These are phyloP conservation scores for Drechmeria coniospora DNA, from an alignment of 2,329 filamentous ascomycete species.

Conservation along the genomic window DNA sequence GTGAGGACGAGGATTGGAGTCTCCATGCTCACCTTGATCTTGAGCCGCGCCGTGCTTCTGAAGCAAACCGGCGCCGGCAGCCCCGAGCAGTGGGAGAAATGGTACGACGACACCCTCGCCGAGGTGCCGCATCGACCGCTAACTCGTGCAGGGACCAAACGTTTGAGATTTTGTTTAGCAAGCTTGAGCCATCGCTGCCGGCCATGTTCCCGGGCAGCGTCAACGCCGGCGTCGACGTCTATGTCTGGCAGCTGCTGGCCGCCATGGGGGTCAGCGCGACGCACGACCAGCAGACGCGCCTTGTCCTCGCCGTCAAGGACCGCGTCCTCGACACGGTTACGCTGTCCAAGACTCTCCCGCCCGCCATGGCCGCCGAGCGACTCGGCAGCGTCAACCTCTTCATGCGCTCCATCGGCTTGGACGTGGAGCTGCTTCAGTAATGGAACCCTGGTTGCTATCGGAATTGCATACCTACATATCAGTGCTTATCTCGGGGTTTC, in stretches of 20 bases:
- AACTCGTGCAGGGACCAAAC: conserved; percentile 46
- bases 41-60: conserved; percentile 84
- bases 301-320: conserved; percentile 94
- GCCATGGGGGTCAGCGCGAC: conserved; percentile 87
- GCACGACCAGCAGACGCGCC: conserved; percentile 84
- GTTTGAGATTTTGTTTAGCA: conserved; percentile 79
- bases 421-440: conserved; percentile 58
- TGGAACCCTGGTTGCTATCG: too few relatives aligned
- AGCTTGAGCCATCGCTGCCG: conserved; percentile 67
- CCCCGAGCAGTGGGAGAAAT: conserved; percentile 65
- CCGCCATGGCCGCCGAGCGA: conserved; percentile 69
- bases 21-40: conserved; percentile 80
- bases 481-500: not conserved
- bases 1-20: conserved; percentile 78
- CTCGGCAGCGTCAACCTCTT: conserved; percentile 92
- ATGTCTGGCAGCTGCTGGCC: conserved; percentile 95
- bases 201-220: conserved; percentile 86
- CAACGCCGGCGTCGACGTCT: conserved; percentile 80
- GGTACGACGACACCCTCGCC: conserved; percentile 31
- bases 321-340: conserved; percentile 90
- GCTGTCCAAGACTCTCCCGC: conserved; percentile 76
- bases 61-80: conserved; percentile 62
- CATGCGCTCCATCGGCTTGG: conserved; percentile 96
- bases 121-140: conserved; percentile 8
- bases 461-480: conserved; percentile 2